Evolutionary conservation across 306 rosid species (phyloP).

Genomic region (Pyrus betulifolia): DNA sequence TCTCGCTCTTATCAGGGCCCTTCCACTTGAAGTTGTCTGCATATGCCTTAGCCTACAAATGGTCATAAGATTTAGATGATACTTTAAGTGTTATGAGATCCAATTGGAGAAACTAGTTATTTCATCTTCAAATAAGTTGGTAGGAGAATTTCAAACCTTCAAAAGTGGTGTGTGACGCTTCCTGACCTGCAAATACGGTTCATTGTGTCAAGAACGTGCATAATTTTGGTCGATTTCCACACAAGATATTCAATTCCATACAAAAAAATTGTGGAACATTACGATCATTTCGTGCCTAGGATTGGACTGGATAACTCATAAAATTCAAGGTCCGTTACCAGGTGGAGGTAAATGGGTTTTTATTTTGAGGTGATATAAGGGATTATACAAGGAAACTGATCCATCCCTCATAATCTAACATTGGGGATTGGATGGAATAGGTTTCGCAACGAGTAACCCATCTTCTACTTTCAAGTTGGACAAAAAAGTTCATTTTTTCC

Average conservation of each 20-base stretch:
- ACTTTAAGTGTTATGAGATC: neutral
- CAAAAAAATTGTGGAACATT: neutral
- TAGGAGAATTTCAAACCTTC: slow-evolving; percentile 4
- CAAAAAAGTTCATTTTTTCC: too few relatives aligned
- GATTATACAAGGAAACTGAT: too few relatives aligned
- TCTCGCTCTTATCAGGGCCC: slow-evolving; percentile 13
- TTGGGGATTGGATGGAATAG: neutral
- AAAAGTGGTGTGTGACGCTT: slow-evolving; percentile 29
- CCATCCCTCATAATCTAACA: neutral
- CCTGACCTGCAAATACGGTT: slow-evolving; percentile 21
- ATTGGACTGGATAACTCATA: neutral
- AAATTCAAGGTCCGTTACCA: neutral
- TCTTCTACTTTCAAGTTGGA: neutral
- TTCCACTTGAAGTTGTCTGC: slow-evolving; percentile 40
- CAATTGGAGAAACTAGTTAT: neutral
- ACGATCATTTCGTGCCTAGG: neutral
- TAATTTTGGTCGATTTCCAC: neutral
- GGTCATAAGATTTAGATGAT: neutral
- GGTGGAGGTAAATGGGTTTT: neutral
- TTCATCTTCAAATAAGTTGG: neutral
- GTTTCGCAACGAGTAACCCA: too few relatives aligned
- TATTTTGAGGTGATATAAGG: neutral
- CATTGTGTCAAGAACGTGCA: neutral
- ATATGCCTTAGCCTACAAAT: slow-evolving; percentile 20
- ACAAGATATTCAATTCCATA: neutral